These are phyloP conservation scores for Pythium folliculosum DNA, from an alignment of 352 stramenopile genomes.

Conservation along the genomic window DNA sequence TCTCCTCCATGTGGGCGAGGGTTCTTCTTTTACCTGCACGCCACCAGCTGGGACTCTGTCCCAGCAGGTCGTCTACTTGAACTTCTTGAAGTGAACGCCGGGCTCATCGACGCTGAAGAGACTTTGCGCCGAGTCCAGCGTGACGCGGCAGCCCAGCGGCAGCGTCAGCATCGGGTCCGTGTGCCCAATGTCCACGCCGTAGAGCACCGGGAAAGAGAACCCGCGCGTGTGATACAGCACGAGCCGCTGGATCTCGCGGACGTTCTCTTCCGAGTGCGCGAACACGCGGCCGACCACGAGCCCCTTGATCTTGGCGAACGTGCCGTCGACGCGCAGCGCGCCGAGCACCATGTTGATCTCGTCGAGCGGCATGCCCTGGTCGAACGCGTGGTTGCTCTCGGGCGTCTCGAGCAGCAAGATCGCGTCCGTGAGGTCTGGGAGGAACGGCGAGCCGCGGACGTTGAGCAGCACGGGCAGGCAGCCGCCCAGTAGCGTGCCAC, in stretches of 20 bases:
- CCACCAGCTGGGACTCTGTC: too few species aligned
- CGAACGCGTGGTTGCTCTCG: constrained; percentile 43
- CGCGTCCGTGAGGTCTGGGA: constrained; percentile 39
- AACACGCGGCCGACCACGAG: constrained; percentile 60
- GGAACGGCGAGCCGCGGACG: constrained; percentile 48
- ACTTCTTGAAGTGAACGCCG: constrained; percentile 24
- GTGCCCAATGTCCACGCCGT: constrained; percentile 56
- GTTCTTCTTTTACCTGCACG: neutral
- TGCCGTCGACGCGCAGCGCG: constrained; percentile 45
- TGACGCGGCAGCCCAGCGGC: constrained; percentile 43
- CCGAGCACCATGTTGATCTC: constrained; percentile 53
- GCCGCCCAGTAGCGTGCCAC: constrained; percentile 45
- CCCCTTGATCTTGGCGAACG: constrained; percentile 48
- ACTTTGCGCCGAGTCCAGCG: constrained; percentile 39
- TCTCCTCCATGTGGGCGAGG: too few species aligned
- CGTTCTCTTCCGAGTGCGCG: constrained; percentile 37
- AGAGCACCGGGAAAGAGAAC: constrained; percentile 54
- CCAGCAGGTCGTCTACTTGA: too few species aligned
- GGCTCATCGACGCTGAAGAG: constrained; percentile 37
- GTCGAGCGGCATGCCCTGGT: constrained; percentile 51
- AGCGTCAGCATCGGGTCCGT: constrained; percentile 63
- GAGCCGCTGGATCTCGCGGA: constrained; percentile 47
- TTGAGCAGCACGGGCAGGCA: constrained; percentile 64
- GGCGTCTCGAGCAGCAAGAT: constrained; percentile 62
- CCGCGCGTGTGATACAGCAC: constrained; percentile 54